phyloP scores from a whole-genome alignment of 164 flowering plant genomes.

The Platanus orientalis region DNA sequence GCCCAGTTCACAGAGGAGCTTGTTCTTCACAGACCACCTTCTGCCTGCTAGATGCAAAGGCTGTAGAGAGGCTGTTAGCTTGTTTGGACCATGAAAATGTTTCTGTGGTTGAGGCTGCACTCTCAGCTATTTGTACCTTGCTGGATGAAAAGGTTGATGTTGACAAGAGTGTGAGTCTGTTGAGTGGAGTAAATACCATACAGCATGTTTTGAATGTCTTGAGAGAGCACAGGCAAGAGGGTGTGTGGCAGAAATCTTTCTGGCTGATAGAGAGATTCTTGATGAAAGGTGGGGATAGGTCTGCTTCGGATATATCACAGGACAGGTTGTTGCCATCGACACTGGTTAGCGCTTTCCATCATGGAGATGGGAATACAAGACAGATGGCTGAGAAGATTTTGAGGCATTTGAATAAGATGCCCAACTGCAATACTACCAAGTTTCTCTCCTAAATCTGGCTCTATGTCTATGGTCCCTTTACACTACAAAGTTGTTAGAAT shows the following conservation, averaged over 20 bases:
- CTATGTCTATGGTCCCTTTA: no score
- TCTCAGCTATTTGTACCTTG: slow-evolving; percentile 63
- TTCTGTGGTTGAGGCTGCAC: slow-evolving; percentile 66
- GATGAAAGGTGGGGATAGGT: slow-evolving; percentile 44
- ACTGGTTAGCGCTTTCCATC: slow-evolving; percentile 59
- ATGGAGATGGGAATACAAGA: slow-evolving; percentile 50
- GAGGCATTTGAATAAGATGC: slow-evolving; percentile 56
- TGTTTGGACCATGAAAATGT: slow-evolving; percentile 59
- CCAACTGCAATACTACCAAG: slow-evolving; percentile 24
- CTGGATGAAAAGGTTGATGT: slow-evolving; percentile 68
- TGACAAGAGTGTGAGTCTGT: slow-evolving; percentile 45
- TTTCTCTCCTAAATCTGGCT: slow-evolving; percentile 10
- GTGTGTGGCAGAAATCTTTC: slow-evolving; percentile 53
- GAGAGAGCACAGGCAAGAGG: slow-evolving; percentile 50
- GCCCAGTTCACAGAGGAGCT: slow-evolving; percentile 66
- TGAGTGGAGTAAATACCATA: slow-evolving; percentile 38
- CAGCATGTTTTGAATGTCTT: slow-evolving; percentile 50
- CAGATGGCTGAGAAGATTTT: slow-evolving; percentile 67
- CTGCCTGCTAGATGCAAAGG: slow-evolving; percentile 63
- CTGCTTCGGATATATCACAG: slow-evolving; percentile 46
- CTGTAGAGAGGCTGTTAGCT: slow-evolving; percentile 52
- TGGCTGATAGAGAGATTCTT: slow-evolving; percentile 72
- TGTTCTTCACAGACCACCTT: slow-evolving; percentile 71
- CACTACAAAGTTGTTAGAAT: no score
- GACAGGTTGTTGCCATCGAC: slow-evolving; percentile 55